Evolutionary conservation across 1,284 basidiomycete species (phyloP).

Genomic region (Ustilago nuda): DNA sequence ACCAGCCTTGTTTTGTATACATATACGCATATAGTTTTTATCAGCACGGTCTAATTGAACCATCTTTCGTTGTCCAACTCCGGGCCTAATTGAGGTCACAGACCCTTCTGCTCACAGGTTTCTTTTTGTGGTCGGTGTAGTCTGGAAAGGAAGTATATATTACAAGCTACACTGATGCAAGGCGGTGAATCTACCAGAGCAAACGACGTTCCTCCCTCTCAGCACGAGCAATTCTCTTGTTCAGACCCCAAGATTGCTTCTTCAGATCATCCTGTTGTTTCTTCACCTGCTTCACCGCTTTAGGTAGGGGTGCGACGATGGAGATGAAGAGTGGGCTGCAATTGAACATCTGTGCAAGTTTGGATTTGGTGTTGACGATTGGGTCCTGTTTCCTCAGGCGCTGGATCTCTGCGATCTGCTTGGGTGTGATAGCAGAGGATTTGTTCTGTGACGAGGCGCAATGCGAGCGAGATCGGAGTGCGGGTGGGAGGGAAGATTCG

Average conservation of each 20-base stretch:
- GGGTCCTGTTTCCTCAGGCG: constrained; percentile 56
- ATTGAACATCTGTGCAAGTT: constrained; percentile 58
- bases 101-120: too few relatives aligned
- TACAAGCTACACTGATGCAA: neutral
- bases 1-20: neutral
- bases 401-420: constrained; percentile 61
- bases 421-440: constrained; percentile 28
- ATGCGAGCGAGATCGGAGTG: constrained; percentile 36
- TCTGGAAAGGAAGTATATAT: neutral
- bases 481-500: constrained; percentile 38
- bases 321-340: constrained; percentile 60
- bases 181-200: constrained; percentile 39
- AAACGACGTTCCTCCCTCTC: constrained; percentile 55
- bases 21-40: neutral
- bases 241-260: constrained; percentile 57
- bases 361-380: constrained; percentile 47
- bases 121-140: neutral
- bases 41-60: too few relatives aligned
- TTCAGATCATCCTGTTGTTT: constrained; percentile 43
- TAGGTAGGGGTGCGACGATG: constrained; percentile 62
- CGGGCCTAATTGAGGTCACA: too few relatives aligned
- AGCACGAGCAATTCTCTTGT: constrained; percentile 56
- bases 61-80: too few relatives aligned
- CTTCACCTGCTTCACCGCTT: constrained; percentile 45
- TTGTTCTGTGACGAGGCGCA: constrained; percentile 1